These are phyloP conservation scores for Juglanconis sp. DNA, from an alignment of 2,329 filamentous ascomycete genomes.

Conservation along the genomic window DNA sequence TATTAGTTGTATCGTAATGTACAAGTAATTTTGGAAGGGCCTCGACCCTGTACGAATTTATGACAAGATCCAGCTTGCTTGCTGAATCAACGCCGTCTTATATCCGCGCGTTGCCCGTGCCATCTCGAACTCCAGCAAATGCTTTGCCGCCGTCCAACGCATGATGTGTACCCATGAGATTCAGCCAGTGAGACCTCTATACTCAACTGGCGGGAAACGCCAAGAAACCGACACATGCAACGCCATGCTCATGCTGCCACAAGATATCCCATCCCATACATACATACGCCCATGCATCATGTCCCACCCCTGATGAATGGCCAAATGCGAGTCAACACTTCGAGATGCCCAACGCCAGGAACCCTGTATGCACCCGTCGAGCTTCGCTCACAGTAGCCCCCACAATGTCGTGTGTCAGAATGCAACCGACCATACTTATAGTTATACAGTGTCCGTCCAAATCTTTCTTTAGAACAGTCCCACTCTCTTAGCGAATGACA, in stretches of 20 bases:
- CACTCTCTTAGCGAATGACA: slow-evolving; percentile 1
- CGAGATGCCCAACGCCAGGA: neutral
- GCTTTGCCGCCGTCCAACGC: neutral
- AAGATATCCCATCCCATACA: neutral
- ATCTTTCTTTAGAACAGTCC: neutral
- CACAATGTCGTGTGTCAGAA: too few species aligned
- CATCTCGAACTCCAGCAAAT: neutral
- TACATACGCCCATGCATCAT: neutral
- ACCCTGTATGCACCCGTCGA: neutral
- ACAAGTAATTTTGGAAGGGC: neutral
- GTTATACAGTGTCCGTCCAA: too few species aligned
- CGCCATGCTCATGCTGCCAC: neutral
- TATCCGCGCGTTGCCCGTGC: neutral
- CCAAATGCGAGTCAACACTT: neutral
- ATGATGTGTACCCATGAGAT: neutral
- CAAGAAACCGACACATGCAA: neutral
- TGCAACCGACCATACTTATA: too few species aligned
- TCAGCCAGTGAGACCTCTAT: neutral
- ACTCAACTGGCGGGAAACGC: neutral
- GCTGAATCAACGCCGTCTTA: neutral
- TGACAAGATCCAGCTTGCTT: neutral
- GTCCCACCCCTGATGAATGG: neutral
- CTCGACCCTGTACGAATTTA: neutral
- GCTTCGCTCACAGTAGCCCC: neutral
- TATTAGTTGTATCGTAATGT: neutral